phyloP scores from a whole-genome alignment of 2,329 filamentous ascomycete species.

The Calonectria multiphialidica region DNA sequence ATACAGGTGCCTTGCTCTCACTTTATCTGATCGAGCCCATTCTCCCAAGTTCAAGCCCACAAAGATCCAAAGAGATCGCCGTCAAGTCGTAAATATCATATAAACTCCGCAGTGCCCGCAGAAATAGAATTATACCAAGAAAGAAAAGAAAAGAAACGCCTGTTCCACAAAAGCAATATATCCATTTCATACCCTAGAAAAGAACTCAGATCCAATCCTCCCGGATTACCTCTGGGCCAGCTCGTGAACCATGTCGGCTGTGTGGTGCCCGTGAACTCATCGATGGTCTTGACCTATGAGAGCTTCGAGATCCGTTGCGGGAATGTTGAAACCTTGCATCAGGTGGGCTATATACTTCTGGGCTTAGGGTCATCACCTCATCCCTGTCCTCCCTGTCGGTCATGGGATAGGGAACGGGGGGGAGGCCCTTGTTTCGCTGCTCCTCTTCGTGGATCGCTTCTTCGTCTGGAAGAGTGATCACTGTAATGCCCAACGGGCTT shows the following conservation, averaged over 20 bases:
- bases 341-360: slow-evolving; percentile 64
- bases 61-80: not conserved
- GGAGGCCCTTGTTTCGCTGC: slow-evolving; percentile 43
- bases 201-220: slow-evolving; percentile 24
- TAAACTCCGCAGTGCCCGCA: not conserved
- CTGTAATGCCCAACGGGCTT: slow-evolving; percentile 41
- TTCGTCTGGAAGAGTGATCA: slow-evolving; percentile 41
- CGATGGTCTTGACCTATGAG: slow-evolving; percentile 33
- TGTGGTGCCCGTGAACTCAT: slow-evolving; percentile 33
- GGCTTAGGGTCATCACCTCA: slow-evolving; percentile 58
- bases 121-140: not conserved
- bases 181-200: not conserved
- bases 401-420: slow-evolving; percentile 46
- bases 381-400: slow-evolving; percentile 41
- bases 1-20: too few relatives aligned
- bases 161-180: not conserved
- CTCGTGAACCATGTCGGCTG: slow-evolving; percentile 22
- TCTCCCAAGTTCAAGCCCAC: not conserved
- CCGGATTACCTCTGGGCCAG: slow-evolving; percentile 18
- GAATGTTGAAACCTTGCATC: slow-evolving; percentile 21
- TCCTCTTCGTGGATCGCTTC: slow-evolving; percentile 34
- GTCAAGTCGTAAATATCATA: slow-evolving; percentile 14
- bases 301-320: slow-evolving; percentile 24
- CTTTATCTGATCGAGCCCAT: not conserved
- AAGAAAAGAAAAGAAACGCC: not conserved